phyloP scores from a whole-genome alignment of 306 rosid species.

The Casuarina cunninghamiana region DNA sequence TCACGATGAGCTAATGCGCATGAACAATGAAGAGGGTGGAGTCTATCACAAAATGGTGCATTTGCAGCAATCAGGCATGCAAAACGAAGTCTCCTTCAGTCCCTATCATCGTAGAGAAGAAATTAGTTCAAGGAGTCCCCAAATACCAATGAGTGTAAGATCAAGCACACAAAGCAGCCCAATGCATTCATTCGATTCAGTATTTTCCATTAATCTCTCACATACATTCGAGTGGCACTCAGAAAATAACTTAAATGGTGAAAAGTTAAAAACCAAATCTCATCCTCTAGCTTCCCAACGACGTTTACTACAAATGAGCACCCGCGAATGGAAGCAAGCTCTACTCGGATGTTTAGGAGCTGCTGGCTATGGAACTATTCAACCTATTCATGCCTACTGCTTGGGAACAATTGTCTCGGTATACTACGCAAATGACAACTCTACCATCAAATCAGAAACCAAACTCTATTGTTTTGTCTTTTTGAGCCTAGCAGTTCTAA shows the following conservation, averaged over 20 bases:
- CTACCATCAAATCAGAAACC: conserved; percentile 46
- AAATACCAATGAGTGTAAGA: conserved; percentile 17
- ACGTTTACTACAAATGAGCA: conserved; percentile 69
- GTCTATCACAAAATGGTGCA: conserved; percentile 58
- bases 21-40: conserved; percentile 55
- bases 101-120: not conserved
- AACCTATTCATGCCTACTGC: conserved; percentile 62
- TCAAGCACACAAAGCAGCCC: conserved; percentile 46
- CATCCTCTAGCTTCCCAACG: conserved; percentile 44
- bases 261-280: conserved; percentile 14
- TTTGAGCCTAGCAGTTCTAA: conserved; percentile 44
- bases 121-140: conserved; percentile 10
- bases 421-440: conserved; percentile 46
- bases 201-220: conserved; percentile 35
- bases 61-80: conserved; percentile 50
- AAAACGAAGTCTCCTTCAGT: conserved; percentile 22
- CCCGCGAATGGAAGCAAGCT: conserved; percentile 79
- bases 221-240: conserved; percentile 15
- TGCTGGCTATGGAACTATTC: conserved; percentile 60
- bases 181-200: conserved; percentile 38
- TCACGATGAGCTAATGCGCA: conserved; percentile 55
- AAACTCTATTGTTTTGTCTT: conserved; percentile 52
- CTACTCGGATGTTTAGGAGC: conserved; percentile 73
- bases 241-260: conserved; percentile 23
- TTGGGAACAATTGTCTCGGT: conserved; percentile 64